Base-by-base conservation (phyloP, 305 asterid genomes). In the Fraxinus platypoda region DNA sequence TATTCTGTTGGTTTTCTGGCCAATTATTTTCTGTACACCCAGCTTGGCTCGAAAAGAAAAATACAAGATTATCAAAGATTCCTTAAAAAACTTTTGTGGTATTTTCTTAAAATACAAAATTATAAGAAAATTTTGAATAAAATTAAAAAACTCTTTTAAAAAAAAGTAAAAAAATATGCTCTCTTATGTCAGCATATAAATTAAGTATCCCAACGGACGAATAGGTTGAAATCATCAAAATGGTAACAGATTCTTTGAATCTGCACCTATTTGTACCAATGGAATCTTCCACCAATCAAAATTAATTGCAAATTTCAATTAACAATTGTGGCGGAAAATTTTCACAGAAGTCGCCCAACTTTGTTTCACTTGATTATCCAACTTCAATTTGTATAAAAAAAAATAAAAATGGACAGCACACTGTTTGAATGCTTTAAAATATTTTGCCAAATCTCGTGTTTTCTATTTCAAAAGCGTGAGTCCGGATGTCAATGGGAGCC, bases 141-240 rank as follows among this genome's bases (percentile, higher is more conserved):
- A 73, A 6, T 74, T 8, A 3, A 41, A 17, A 35, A 33, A 33
- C 15, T 33, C 2, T 74, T 41, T 41, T 8, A 7, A 37, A 7
- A 35, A 37, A 37, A 37, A 37, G 2, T 1, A 7, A 37, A 37
- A 8, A 33, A 35, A 23, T 15, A 8, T 37, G 37, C 37, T 28
- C 59, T 38, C 59, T 72, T 72, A 31, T 72, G 76, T 72, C 76
- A 72, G 33, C 76, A 72, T 21, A 33, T 31, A 21, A 72, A 72
- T 34, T 30, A 72, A 37, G 33, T 5, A 31, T 34, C 77, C 77
- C 11, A 73, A 41, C 23, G 62, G 5, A 17, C 7, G 62, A 17
- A 52, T 5, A 52, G 8, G 49, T 23, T 75, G 62, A 35, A 75
- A 38, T 41, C 30, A 31, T 73, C 35, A 30, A 73, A 73, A 15